Conservation (phyloP, 768 basidiomycete genomes). For the Fomitopsis serialis region DNA sequence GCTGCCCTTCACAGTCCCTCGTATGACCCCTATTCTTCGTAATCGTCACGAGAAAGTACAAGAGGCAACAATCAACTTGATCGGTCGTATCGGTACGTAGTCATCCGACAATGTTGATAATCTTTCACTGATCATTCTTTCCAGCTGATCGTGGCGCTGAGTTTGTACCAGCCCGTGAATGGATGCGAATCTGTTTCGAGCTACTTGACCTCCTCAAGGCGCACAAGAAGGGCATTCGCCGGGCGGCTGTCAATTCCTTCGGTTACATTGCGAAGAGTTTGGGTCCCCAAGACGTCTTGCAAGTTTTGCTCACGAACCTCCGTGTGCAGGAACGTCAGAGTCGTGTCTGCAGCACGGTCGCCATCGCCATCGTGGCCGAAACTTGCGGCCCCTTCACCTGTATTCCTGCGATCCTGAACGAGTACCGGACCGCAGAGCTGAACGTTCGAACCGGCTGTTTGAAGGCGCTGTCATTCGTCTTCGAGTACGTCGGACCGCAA, state of each 20-base stretch:
- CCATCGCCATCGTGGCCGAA: constrained; percentile 93
- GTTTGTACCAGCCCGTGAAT: constrained; percentile 96
- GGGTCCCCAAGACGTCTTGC: constrained; percentile 97
- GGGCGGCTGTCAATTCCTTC: constrained; percentile 98
- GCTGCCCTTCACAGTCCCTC: constrained; percentile 62
- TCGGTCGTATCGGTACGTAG: constrained; percentile 80
- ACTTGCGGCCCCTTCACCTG: constrained; percentile 97
- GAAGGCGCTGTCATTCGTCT: constrained; percentile 97
- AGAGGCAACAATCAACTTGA: constrained; percentile 98
- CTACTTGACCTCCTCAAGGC: constrained; percentile 94
- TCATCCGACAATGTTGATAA: not conserved
- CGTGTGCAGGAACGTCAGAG: constrained; percentile 98
- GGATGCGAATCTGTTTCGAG: constrained; percentile 99
- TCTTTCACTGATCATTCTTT: not conserved
- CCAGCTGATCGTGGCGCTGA: constrained; percentile 96
- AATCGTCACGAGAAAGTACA: constrained; percentile 99
- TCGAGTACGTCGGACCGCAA: constrained; percentile 97
- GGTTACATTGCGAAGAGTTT: constrained; percentile 99
- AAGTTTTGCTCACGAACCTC: constrained; percentile 91
- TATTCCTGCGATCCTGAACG: constrained; percentile 97
- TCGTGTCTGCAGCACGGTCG: constrained; percentile 97
- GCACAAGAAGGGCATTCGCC: constrained; percentile 98
- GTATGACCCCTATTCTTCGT: constrained; percentile 99
- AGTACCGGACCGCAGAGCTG: constrained; percentile 96
- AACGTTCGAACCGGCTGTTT: constrained; percentile 99